phyloP scores from a whole-genome alignment of 257 asterid genomes.

The Fraxinus excelsior region DNA sequence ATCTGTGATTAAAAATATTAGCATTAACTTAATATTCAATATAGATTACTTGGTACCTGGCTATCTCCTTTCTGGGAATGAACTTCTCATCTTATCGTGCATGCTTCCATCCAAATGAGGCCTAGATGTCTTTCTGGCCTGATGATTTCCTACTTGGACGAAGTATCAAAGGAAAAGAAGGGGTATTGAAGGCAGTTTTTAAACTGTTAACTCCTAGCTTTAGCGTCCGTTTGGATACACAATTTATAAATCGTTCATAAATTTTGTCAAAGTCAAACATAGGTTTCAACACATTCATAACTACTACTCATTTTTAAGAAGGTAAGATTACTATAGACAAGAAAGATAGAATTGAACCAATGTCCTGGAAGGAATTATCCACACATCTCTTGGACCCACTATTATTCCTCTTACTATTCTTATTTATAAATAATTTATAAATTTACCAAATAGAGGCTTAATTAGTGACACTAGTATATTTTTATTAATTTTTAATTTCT shows the following conservation, averaged over 20 bases:
- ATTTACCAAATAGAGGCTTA: too few relatives aligned
- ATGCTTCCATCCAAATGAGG: neutral
- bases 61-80: neutral
- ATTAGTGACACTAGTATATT: neutral
- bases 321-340: too few relatives aligned
- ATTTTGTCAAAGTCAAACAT: too few relatives aligned
- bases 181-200: neutral
- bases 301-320: too few relatives aligned
- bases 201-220: neutral
- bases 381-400: too few relatives aligned
- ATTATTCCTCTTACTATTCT: too few relatives aligned
- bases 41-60: neutral
- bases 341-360: too few relatives aligned
- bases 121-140: neutral
- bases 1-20: neutral
- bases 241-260: too few relatives aligned
- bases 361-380: too few relatives aligned
- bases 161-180: neutral
- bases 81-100: neutral
- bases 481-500: neutral
- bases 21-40: neutral
- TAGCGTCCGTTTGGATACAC: neutral
- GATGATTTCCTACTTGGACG: conserved; percentile 15
- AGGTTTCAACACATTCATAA: too few relatives aligned
- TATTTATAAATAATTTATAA: too few relatives aligned